Evolutionary conservation across 2,329 filamentous ascomycete genomes (phyloP).

Genomic region (Myrmaecium sp.): DNA sequence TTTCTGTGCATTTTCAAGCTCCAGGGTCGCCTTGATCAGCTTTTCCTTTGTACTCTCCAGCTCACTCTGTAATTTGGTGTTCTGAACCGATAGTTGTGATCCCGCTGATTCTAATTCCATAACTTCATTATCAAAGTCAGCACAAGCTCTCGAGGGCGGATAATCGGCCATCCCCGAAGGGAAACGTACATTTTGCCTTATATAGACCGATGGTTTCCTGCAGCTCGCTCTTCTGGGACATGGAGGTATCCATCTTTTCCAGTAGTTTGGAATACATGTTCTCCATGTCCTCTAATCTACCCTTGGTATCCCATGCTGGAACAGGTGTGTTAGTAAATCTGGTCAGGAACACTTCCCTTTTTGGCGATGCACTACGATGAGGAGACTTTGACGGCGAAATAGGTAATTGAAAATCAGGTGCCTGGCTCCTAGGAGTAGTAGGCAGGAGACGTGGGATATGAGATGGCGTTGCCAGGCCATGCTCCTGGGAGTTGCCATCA

Average conservation of each 20-base stretch:
- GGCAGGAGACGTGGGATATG: constrained; percentile 3
- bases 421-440: constrained; percentile 1
- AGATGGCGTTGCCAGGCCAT: constrained; percentile 4
- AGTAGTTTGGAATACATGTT: constrained; percentile 54
- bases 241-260: constrained; percentile 52
- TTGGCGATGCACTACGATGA: constrained; percentile 5
- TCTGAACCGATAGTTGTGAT: constrained; percentile 32
- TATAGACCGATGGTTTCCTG: constrained; percentile 60
- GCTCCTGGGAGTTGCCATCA: no score
- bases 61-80: constrained; percentile 46
- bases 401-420: neutral
- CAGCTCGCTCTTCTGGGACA: constrained; percentile 48
- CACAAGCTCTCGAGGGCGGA: constrained; percentile 2
- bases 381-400: constrained; percentile 15
- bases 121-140: constrained; percentile 21
- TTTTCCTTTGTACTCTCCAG: constrained; percentile 43
- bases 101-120: constrained; percentile 39
- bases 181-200: constrained; percentile 52
- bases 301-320: constrained; percentile 66
- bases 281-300: constrained; percentile 61
- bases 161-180: constrained; percentile 2
- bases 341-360: constrained; percentile 41
- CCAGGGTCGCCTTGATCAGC: constrained; percentile 29
- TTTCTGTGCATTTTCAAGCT: constrained; percentile 34
- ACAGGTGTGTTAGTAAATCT: constrained; percentile 55